phyloP scores from a whole-genome alignment of 164 flowering plant species.

The Chimonanthus praecox region DNA sequence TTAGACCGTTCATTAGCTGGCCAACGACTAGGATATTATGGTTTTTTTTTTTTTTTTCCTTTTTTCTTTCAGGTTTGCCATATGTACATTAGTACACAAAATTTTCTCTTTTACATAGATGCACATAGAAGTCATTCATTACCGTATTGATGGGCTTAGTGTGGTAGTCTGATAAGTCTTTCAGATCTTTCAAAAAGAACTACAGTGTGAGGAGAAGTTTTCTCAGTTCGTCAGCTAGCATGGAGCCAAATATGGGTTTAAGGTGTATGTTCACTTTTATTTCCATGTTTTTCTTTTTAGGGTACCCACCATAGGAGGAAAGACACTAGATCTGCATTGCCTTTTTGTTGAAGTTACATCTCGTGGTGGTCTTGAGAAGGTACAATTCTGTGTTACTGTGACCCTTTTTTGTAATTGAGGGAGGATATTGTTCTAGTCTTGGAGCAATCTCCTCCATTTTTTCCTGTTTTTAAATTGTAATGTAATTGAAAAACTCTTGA shows the following conservation, averaged over 20 bases:
- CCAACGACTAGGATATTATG: too few species aligned
- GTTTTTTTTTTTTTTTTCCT: too few species aligned
- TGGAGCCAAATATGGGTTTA: background rate
- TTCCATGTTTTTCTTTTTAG: conserved; percentile 22
- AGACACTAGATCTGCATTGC: conserved; percentile 56
- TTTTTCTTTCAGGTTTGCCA: too few species aligned
- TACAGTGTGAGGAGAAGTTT: background rate
- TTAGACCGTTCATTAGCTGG: too few species aligned
- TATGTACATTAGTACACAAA: too few species aligned
- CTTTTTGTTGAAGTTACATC: conserved; percentile 85
- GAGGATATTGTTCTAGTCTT: background rate
- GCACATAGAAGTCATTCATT: too few species aligned
- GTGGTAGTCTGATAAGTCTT: too few species aligned
- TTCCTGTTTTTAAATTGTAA: background rate
- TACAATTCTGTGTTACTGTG: conserved; percentile 11
- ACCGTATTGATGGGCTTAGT: too few species aligned
- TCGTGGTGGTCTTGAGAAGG: conserved; percentile 86
- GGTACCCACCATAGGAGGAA: conserved; percentile 79
- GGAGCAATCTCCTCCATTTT: background rate
- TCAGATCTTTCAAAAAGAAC: too few species aligned
- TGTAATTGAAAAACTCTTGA: background rate
- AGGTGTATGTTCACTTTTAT: background rate
- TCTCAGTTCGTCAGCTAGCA: background rate
- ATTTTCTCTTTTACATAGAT: too few species aligned
- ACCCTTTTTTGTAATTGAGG: background rate